Evolutionary conservation across 2,329 filamentous ascomycete genomes (phyloP).

Genomic region (Lachnellula occidentalis): DNA sequence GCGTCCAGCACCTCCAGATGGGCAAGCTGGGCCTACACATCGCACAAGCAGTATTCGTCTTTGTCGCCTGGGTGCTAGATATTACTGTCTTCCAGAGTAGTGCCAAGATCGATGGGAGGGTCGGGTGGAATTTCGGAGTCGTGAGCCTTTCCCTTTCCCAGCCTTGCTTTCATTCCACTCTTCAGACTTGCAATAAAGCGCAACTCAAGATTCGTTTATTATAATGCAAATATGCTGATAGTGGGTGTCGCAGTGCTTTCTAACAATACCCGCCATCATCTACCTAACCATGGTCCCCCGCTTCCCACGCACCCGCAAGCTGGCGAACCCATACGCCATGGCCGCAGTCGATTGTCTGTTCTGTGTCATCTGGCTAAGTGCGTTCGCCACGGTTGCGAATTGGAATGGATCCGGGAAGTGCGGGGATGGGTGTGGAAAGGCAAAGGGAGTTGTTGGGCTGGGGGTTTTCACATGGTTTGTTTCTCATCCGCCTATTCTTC

Average conservation of each 20-base stretch:
- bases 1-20: conserved; percentile 28
- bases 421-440: conserved; percentile 50
- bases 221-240: neutral
- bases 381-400: conserved; percentile 59
- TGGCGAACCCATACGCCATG: conserved; percentile 59
- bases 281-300: conserved; percentile 61
- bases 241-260: conserved; percentile 49
- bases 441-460: conserved; percentile 57
- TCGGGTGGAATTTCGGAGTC: conserved; percentile 59
- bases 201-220: neutral
- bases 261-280: conserved; percentile 58
- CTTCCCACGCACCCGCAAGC: conserved; percentile 54
- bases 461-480: conserved; percentile 58
- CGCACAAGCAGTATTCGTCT: conserved; percentile 47
- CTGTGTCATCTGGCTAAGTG: conserved; percentile 59
- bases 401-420: conserved; percentile 55
- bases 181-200: neutral
- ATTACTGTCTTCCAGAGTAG: conserved; percentile 52
- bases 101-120: conserved; percentile 49
- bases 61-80: conserved; percentile 53
- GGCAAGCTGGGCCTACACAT: conserved; percentile 53
- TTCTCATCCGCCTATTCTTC: neutral
- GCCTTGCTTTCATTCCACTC: neutral
- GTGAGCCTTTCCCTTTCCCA: conserved; percentile 39
- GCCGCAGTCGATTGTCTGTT: conserved; percentile 52